Evolutionary conservation across 2,329 filamentous ascomycete genomes (phyloP), one percentile per base, ranked within the genome.

Genomic region (Zymoseptoria brevis): DNA sequence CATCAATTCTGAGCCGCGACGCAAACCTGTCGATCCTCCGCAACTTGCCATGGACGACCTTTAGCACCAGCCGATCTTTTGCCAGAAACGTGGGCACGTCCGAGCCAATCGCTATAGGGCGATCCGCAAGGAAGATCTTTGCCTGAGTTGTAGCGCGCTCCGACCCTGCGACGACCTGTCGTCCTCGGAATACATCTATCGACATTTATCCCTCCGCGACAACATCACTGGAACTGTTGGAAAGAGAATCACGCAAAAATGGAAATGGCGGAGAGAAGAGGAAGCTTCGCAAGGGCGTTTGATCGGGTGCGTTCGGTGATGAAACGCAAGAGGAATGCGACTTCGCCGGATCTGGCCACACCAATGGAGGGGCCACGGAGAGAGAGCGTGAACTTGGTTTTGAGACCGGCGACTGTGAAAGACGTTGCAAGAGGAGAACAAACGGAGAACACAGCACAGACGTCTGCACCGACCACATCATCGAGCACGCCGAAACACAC

Each of bases 251-350:
- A 29, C 26, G 49, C 49, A 19, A 41, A 16, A 2, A 11, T 54
- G 53, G 57, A 61, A 13, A 53, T 55, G 35, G 50, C 50, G 9
- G 53, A 53, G 26, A 53, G 66, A 49, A 58, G 67, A 24, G 62
- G 61, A 45, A 67, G 67, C 58, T 60, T 68, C 56, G 67, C 67
- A 21, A 63, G 68, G 26, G 66, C 65, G 19, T 61, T 69, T 13
- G 63, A 67, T 8, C 58, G 59, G 53, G 57, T 69, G 53, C 63
- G 62, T 50, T 61, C 58, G 35, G 65, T 60, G 29, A 63, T 68
- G 62, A 60, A 63, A 57, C 61, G 64, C 56, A 57, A 60, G 57
- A 51, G 51, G 35, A 57, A 62, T 19, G 64, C 55, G 48, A 64
- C 56, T 52, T 56, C 55, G 45, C 19, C 35, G 35, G 50, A 53